These are phyloP conservation scores for Cladophialophora bantiana DNA, from an alignment of 2,329 filamentous ascomycete species.

Conservation along the genomic window DNA sequence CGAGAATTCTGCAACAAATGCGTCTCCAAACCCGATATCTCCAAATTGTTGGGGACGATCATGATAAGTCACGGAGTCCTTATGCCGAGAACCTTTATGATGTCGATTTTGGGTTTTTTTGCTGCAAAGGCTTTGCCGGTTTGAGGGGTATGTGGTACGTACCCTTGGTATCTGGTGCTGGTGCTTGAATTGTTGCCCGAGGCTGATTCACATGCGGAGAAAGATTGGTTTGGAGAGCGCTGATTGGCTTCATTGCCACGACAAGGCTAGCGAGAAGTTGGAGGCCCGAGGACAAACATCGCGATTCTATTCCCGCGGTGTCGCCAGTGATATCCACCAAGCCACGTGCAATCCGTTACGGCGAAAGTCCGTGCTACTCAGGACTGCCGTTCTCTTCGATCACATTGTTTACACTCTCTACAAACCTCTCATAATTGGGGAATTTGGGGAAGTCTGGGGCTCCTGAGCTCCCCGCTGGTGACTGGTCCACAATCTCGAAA, in stretches of 20 bases:
- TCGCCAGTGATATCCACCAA: neutral
- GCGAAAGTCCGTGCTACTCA: neutral
- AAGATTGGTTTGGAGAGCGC: neutral
- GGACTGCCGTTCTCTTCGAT: neutral
- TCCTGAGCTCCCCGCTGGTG: neutral
- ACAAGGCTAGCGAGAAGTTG: slow-evolving; percentile 3
- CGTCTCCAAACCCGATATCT: neutral
- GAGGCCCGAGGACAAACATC: neutral
- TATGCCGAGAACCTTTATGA: neutral
- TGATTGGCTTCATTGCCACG: neutral
- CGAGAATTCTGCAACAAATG: neutral
- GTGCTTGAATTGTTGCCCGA: neutral
- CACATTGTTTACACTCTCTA: neutral
- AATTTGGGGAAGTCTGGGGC: neutral
- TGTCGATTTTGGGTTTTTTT: neutral
- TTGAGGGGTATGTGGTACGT: slow-evolving; percentile 9
- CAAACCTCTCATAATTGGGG: neutral
- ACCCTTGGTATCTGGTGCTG: neutral
- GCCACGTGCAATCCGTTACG: neutral
- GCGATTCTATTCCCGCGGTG: neutral
- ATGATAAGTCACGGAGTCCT: neutral
- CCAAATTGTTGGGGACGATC: neutral
- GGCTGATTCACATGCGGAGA: slow-evolving; percentile 2
- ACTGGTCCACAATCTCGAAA: neutral
- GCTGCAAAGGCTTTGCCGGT: slow-evolving; percentile 2